Conservation (phyloP, 192 early-diverging fungal species). For the Mortierella hygrophila region DNA sequence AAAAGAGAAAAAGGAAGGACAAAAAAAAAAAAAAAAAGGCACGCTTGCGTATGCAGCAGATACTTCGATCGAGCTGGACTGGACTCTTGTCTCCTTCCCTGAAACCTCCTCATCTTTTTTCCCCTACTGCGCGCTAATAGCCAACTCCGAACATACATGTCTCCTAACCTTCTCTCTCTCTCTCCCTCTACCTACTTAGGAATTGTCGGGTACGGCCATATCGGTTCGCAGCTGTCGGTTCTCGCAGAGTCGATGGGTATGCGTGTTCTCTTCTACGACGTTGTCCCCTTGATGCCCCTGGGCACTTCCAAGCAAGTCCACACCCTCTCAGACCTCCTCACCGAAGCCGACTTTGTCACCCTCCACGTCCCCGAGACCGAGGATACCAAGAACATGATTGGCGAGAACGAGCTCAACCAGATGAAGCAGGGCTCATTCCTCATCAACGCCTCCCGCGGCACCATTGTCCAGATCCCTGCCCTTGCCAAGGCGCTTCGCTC, state of each 20-base stretch:
- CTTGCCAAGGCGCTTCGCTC: slow-evolving; percentile 84
- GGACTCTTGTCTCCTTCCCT: not conserved
- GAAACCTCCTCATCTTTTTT: not conserved
- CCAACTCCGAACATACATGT: not conserved
- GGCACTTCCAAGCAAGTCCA: slow-evolving; percentile 82
- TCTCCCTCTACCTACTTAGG: slow-evolving; percentile 56
- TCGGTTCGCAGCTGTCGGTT: slow-evolving; percentile 97
- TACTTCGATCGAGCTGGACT: not conserved
- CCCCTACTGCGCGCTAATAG: not conserved
- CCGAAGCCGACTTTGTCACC: slow-evolving; percentile 89
- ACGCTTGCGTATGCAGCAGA: not conserved
- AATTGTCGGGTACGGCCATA: slow-evolving; percentile 99
- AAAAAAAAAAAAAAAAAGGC: not conserved
- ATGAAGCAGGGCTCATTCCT: slow-evolving; percentile 96
- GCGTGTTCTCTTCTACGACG: slow-evolving; percentile 93
- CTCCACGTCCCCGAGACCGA: slow-evolving; percentile 97
- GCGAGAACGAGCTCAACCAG: slow-evolving; percentile 78
- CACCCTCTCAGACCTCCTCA: slow-evolving; percentile 85
- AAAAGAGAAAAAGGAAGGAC: too few relatives aligned
- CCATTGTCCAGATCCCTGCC: slow-evolving; percentile 94
- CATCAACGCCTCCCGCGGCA: slow-evolving; percentile 96
- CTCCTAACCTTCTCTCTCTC: not conserved
- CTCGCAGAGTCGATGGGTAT: slow-evolving; percentile 97
- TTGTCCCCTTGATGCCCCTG: slow-evolving; percentile 91
- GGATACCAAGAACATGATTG: slow-evolving; percentile 99